Evolutionary conservation across 1,139 yeast species (phyloP).

Genomic region (Meyerozyma carpophila): DNA sequence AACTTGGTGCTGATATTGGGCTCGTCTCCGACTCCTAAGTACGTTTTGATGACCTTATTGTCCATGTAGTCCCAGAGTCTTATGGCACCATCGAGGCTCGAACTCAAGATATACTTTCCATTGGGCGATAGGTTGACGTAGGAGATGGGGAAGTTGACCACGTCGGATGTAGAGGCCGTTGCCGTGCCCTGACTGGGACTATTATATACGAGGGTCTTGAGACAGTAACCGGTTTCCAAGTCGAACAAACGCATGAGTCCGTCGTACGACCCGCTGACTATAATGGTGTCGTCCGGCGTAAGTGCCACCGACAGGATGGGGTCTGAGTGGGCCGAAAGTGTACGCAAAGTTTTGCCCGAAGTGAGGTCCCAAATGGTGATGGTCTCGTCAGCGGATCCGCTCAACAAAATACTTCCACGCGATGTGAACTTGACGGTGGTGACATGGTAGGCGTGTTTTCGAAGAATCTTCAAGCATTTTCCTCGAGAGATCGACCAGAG

Average conservation of each 20-base stretch:
- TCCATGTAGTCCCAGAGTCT: slow-evolving; percentile 81
- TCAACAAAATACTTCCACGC: slow-evolving; percentile 72
- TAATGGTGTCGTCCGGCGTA: slow-evolving; percentile 73
- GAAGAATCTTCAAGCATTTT: slow-evolving; percentile 52
- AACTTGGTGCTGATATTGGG: slow-evolving; percentile 34
- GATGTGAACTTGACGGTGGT: slow-evolving; percentile 65
- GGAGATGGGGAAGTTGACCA: slow-evolving; percentile 60
- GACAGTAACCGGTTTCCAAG: slow-evolving; percentile 82
- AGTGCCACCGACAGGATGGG: slow-evolving; percentile 76
- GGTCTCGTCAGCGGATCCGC: slow-evolving; percentile 89
- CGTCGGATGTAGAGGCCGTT: slow-evolving; percentile 52
- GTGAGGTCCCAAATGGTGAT: slow-evolving; percentile 85
- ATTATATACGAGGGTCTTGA: slow-evolving; percentile 75
- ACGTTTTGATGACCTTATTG: slow-evolving; percentile 75
- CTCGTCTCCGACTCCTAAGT: slow-evolving; percentile 29
- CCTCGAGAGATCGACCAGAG: slow-evolving; percentile 59
- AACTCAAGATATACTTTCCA: slow-evolving; percentile 72
- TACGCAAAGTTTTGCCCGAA: slow-evolving; percentile 65
- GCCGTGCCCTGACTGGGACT: slow-evolving; percentile 56
- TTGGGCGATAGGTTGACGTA: slow-evolving; percentile 75
- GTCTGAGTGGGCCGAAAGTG: slow-evolving; percentile 90
- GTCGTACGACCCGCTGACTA: slow-evolving; percentile 86
- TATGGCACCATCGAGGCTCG: slow-evolving; percentile 75
- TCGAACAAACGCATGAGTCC: slow-evolving; percentile 89
- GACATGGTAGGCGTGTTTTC: slow-evolving; percentile 84